These are phyloP conservation scores for Zizania palustris DNA, from an alignment of 202 grass and related monocot genomes.

Conservation along the genomic window DNA sequence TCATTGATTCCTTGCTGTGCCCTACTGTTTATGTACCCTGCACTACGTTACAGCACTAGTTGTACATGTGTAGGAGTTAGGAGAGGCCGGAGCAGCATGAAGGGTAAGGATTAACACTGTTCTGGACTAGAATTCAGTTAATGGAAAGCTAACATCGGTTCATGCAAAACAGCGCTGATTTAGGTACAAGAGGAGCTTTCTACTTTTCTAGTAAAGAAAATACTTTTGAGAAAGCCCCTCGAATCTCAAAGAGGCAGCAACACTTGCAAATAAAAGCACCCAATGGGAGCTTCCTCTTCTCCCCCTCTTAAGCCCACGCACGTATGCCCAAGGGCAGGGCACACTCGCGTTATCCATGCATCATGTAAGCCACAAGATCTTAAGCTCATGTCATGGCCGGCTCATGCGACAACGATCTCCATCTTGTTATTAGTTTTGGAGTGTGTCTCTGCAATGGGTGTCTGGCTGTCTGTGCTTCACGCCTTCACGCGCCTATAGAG, in stretches of 20 bases:
- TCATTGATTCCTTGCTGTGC: background rate
- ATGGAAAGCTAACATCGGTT: background rate
- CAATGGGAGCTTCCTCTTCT: constrained; percentile 65
- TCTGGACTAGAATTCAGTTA: constrained; percentile 12
- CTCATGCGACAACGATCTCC: background rate
- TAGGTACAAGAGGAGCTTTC: constrained; percentile 19
- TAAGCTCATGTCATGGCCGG: constrained; percentile 40
- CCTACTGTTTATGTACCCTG: background rate
- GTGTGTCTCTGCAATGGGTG: constrained; percentile 34
- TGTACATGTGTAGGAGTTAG: background rate
- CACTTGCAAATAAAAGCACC: constrained; percentile 53
- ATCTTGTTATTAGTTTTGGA: constrained; percentile 29
- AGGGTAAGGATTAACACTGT: background rate
- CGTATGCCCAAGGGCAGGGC: constrained; percentile 39
- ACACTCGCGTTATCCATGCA: constrained; percentile 42
- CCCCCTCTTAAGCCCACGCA: constrained; percentile 70
- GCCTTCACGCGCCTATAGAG: background rate
- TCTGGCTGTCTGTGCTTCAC: constrained; percentile 13
- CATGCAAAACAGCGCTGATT: constrained; percentile 17
- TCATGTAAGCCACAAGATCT: constrained; percentile 40
- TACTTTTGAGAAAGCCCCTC: constrained; percentile 22
- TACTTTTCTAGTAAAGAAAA: constrained; percentile 9
- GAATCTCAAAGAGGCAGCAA: constrained; percentile 38
- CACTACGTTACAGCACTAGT: background rate
- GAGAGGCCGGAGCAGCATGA: background rate